These are phyloP conservation scores for Pelargonium australe DNA, from an alignment of 441 rosid species.

Conservation along the genomic window DNA sequence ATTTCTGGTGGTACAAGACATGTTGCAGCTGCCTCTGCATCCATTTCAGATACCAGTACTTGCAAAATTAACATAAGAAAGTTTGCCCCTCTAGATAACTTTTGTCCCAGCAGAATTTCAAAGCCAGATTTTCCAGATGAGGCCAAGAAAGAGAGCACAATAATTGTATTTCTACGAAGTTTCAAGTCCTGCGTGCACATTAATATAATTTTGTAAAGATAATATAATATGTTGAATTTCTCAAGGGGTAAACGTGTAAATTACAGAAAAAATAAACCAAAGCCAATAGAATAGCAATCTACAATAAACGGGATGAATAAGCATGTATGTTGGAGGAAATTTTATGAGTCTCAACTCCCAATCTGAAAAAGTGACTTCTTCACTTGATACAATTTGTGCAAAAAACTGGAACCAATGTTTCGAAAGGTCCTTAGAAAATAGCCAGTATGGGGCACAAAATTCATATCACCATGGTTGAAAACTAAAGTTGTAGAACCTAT, in stretches of 20 bases:
- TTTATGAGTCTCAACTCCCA: background rate
- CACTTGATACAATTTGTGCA: background rate
- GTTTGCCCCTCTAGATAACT: conserved; percentile 42
- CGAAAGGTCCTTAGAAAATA: background rate
- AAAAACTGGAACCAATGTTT: background rate
- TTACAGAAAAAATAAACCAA: background rate
- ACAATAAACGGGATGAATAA: background rate
- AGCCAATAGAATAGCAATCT: background rate
- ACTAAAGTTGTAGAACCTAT: background rate
- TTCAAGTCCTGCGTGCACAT: conserved; percentile 57
- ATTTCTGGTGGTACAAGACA: conserved; percentile 33
- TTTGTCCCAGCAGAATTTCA: conserved; percentile 50
- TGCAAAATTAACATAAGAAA: conserved; percentile 69
- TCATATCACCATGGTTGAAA: background rate
- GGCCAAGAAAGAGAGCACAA: conserved; percentile 58
- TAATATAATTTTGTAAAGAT: conserved; percentile 15
- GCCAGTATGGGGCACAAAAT: background rate
- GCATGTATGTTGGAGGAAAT: background rate
- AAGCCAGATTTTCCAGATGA: conserved; percentile 74
- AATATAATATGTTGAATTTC: background rate
- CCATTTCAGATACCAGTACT: conserved; percentile 57
- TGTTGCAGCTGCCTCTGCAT: conserved; percentile 36
- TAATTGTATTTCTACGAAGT: conserved; percentile 56
- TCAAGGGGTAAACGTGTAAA: background rate
- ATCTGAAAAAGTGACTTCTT: background rate